These are phyloP conservation scores for Xylaria sp. DNA, from an alignment of 2,329 filamentous ascomycete species.

Conservation along the genomic window DNA sequence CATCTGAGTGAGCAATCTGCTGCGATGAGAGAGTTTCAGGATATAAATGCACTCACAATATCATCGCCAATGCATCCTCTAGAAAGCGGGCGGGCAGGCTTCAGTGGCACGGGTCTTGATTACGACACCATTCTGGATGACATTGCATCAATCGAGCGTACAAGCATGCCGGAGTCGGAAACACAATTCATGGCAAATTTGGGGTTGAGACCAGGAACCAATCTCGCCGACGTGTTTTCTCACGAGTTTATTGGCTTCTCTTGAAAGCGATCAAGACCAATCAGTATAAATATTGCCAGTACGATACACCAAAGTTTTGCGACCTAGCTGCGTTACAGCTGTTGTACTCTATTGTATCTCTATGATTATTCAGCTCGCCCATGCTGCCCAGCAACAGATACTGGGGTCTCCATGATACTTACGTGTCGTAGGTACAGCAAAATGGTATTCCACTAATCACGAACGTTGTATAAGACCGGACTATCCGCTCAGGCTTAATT, in stretches of 20 bases:
- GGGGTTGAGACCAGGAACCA: constrained; percentile 71
- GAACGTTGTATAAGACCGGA: not conserved
- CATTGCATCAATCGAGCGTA: constrained; percentile 62
- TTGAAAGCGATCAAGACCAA: constrained; percentile 9
- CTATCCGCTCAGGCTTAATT: constrained; percentile 18
- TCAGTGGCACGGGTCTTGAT: constrained; percentile 52
- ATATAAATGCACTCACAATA: constrained; percentile 21
- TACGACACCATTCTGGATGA: constrained; percentile 66
- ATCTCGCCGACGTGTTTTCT: constrained; percentile 59
- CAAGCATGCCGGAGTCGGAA: constrained; percentile 63
- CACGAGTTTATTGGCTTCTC: constrained; percentile 44
- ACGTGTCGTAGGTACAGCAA: not conserved
- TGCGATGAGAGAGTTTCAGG: constrained; percentile 11
- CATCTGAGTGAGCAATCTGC: constrained; percentile 13
- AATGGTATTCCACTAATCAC: constrained; percentile 14
- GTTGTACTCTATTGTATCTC: not conserved
- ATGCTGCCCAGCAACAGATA: not conserved
- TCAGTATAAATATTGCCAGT: not conserved
- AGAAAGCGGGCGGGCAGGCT: constrained; percentile 36
- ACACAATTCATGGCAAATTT: constrained; percentile 75
- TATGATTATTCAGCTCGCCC: not conserved
- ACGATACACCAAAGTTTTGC: not conserved
- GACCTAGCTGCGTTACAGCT: not conserved
- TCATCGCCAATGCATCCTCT: constrained; percentile 27
- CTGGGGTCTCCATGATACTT: not conserved